phyloP scores from a whole-genome alignment of 2,329 filamentous ascomycete genomes.

The Trichoderma harzianum region DNA sequence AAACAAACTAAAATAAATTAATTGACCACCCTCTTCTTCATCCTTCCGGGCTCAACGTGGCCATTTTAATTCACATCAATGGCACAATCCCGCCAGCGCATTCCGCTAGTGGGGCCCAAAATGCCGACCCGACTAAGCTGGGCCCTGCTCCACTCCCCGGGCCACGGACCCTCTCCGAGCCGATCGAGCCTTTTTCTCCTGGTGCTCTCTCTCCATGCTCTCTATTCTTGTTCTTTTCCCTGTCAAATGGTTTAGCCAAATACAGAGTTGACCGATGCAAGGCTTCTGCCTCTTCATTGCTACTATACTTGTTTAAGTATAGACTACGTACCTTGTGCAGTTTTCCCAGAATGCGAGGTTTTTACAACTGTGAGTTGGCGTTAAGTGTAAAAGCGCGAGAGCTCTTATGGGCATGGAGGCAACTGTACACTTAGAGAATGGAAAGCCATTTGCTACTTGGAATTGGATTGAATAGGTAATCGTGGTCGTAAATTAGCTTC shows the following conservation, averaged over 20 bases:
- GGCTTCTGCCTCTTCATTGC: neutral
- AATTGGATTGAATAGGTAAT: neutral
- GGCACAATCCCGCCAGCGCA: neutral
- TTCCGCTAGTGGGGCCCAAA: neutral
- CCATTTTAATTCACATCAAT: neutral
- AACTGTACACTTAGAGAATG: too few species aligned
- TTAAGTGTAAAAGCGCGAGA: too few species aligned
- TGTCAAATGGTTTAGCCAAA: neutral
- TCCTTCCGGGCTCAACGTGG: neutral
- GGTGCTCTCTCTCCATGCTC: neutral
- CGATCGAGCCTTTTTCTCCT: neutral
- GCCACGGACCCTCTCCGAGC: slow-evolving; percentile 1
- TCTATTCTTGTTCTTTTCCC: neutral
- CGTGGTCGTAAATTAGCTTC: neutral
- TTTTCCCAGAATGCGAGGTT: too few species aligned
- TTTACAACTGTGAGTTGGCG: too few species aligned
- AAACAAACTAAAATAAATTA: neutral
- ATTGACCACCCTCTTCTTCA: neutral
- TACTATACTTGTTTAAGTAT: neutral
- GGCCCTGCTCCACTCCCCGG: neutral
- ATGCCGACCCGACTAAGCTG: neutral
- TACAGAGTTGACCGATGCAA: neutral
- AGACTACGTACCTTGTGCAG: neutral
- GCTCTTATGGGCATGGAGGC: too few species aligned
- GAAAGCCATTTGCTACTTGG: too few species aligned